Evolutionary conservation across 192 early-diverging fungal genomes (phyloP).

Genomic region (Phycomyces blakesleeanus): DNA sequence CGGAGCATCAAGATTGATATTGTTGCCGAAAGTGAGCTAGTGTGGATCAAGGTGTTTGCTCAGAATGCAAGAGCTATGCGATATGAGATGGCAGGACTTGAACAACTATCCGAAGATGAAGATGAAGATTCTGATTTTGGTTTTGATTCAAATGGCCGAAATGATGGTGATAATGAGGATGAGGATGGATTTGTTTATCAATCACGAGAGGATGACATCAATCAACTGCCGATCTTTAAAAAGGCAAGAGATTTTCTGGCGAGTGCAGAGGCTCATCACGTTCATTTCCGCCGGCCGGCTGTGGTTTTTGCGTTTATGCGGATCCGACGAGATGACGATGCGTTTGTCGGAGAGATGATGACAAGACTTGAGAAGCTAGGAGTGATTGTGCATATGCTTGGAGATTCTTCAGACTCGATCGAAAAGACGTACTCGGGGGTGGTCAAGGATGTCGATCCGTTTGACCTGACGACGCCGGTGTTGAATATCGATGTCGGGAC

Average conservation of each 20-base stretch:
- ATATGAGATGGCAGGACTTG: constrained; percentile 47
- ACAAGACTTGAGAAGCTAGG: constrained; percentile 17
- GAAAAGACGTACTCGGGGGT: constrained; percentile 1
- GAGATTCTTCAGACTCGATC: background rate
- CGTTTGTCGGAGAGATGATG: constrained; percentile 29
- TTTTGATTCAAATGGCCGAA: no score
- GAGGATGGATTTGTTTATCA: constrained; percentile 8
- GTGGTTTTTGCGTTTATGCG: constrained; percentile 37
- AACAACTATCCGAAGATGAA: constrained; percentile 36
- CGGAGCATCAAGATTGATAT: constrained; percentile 41
- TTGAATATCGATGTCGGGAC: constrained; percentile 49
- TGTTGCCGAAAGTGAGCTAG: constrained; percentile 43
- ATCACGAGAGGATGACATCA: constrained; percentile 1
- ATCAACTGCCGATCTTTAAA: constrained; percentile 28
- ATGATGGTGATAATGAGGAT: no score
- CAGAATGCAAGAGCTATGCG: constrained; percentile 43
- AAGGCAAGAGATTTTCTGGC: constrained; percentile 21
- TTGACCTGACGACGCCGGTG: constrained; percentile 29
- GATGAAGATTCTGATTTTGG: constrained; percentile 15
- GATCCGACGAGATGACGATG: constrained; percentile 19
- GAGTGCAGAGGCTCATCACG: constrained; percentile 25
- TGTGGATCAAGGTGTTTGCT: constrained; percentile 49
- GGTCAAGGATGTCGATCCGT: background rate
- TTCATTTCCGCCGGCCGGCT: constrained; percentile 28
- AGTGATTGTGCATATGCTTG: constrained; percentile 17